Conservation (phyloP, 2,329 filamentous ascomycete species). For the Conoideocrella luteorostrata region DNA sequence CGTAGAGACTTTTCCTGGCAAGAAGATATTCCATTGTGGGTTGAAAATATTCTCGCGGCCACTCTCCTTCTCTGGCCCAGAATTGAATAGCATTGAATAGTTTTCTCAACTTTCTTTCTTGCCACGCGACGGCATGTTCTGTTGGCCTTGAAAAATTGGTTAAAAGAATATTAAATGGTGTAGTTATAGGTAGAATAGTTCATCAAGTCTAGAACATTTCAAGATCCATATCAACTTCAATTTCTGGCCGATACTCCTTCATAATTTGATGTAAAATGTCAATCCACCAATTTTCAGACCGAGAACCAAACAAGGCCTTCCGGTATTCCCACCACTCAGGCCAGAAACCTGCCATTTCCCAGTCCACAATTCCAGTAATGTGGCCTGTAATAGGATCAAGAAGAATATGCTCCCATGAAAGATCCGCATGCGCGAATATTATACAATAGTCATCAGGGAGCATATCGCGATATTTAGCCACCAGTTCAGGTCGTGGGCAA, state of each 20-base stretch:
- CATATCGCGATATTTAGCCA: constrained; percentile 7
- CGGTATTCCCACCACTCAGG: constrained; percentile 17
- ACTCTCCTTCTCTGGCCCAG: constrained; percentile 10
- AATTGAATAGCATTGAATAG: constrained; percentile 4
- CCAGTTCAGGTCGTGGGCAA: constrained; percentile 11
- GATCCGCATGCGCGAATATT: constrained; percentile 24
- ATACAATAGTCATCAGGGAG: background rate
- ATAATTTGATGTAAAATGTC: constrained; percentile 10
- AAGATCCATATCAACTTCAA: constrained; percentile 12
- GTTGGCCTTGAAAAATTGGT: no score
- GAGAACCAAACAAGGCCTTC: constrained; percentile 13
- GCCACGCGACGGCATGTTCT: no score
- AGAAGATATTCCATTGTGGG: constrained; percentile 1
- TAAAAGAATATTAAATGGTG: no score
- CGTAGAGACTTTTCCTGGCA: constrained; percentile 3
- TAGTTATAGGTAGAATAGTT: no score
- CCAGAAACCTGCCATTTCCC: constrained; percentile 31
- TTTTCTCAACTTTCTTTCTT: no score
- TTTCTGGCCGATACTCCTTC: constrained; percentile 9
- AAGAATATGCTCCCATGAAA: constrained; percentile 27
- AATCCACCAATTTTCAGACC: constrained; percentile 12
- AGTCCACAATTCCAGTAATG: constrained; percentile 51
- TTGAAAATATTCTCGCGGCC: constrained; percentile 8
- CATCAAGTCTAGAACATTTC: constrained; percentile 15
- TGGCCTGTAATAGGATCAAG: constrained; percentile 29